phyloP scores from a whole-genome alignment of 805 yeast species.

The Naumovozyma baii region DNA sequence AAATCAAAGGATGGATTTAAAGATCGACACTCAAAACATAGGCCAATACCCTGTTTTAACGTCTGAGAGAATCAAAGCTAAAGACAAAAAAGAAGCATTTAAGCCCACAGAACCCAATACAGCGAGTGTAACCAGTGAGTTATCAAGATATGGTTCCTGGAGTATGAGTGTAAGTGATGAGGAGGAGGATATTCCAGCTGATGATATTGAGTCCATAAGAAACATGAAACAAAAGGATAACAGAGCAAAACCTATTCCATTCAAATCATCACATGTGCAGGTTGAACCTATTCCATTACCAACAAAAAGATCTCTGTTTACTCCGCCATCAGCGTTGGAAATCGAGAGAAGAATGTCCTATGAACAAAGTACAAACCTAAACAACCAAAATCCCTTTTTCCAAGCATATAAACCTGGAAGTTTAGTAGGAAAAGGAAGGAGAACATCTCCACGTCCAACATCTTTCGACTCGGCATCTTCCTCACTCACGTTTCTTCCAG shows the following conservation, averaged over 20 bases:
- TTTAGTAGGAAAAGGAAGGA: background rate
- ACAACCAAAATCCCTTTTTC: background rate
- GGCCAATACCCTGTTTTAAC: background rate
- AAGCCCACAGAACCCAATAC: background rate
- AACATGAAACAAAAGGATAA: background rate
- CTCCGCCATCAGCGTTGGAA: constrained; percentile 12
- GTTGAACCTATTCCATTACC: constrained; percentile 33
- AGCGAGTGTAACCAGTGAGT: constrained; percentile 1
- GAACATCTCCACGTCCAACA: constrained; percentile 7
- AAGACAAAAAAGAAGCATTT: background rate
- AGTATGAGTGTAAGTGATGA: constrained; percentile 3
- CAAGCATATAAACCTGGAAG: constrained; percentile 1
- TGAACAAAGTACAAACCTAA: background rate
- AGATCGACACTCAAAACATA: background rate
- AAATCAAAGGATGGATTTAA: background rate
- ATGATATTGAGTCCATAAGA: constrained; percentile 4
- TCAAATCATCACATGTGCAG: constrained; percentile 27
- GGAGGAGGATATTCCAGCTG: constrained; percentile 3
- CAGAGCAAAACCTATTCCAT: constrained; percentile 9
- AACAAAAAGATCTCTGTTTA: constrained; percentile 8
- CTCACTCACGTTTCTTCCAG: constrained; percentile 11
- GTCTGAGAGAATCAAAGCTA: background rate
- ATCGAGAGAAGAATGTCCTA: constrained; percentile 10
- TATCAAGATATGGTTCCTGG: constrained; percentile 10
- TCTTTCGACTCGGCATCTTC: constrained; percentile 14